Evolutionary conservation across 2,329 filamentous ascomycete genomes (phyloP).

Genomic region (Metarhizium album): DNA sequence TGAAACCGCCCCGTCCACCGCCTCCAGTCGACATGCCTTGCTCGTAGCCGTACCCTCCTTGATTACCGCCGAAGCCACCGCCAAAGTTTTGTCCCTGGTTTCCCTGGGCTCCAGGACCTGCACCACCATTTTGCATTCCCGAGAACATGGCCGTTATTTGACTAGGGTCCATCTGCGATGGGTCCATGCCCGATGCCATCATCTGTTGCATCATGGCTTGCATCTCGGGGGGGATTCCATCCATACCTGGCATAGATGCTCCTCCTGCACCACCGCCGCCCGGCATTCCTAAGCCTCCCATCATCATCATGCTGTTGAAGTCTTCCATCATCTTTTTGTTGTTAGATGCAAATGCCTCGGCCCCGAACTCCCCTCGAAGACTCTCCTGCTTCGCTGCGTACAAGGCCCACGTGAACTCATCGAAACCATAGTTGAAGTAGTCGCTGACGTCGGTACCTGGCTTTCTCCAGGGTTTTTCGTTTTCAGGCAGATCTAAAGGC

Average conservation of each 20-base stretch:
- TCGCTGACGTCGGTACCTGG: conserved; percentile 91
- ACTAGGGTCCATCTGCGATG: conserved; percentile 53
- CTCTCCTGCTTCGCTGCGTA: conserved; percentile 84
- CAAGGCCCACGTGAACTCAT: conserved; percentile 94
- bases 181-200: conserved; percentile 55
- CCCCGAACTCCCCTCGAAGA: conserved; percentile 64
- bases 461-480: conserved; percentile 89
- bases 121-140: conserved; percentile 40
- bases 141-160: conserved; percentile 50
- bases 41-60: conserved; percentile 41
- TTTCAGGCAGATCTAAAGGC: conserved; percentile 52
- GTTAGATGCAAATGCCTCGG: conserved; percentile 49
- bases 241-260: conserved; percentile 44
- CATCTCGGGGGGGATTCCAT: conserved; percentile 56
- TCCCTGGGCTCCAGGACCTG: conserved; percentile 32
- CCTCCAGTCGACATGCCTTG: conserved; percentile 33
- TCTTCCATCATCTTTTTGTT: conserved; percentile 74
- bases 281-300: conserved; percentile 36
- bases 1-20: conserved; percentile 19
- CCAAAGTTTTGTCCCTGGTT: conserved; percentile 42
- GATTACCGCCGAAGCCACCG: conserved; percentile 40
- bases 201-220: conserved; percentile 61
- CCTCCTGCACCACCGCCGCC: conserved; percentile 22
- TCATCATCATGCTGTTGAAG: conserved; percentile 59
- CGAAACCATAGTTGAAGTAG: conserved; percentile 98